Base-by-base conservation (phyloP, 805 yeast genomes). In the Lachancea lanzarotensis region DNA sequence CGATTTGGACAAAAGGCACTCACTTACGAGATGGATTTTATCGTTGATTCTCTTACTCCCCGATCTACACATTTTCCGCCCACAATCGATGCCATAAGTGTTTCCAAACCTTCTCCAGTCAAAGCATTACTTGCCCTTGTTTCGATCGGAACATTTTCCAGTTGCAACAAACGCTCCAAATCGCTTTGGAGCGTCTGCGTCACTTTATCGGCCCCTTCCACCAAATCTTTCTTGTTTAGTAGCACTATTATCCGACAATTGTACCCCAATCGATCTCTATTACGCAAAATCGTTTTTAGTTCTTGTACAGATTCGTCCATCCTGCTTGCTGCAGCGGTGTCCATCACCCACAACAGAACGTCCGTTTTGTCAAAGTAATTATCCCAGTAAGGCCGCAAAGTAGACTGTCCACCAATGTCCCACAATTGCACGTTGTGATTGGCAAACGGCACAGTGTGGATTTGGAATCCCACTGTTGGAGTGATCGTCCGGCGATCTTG, bases 361-460 rank as follows among this genome's bases (percentile, higher is more conserved):
- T 90, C 90, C 0, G 84, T 79, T 54, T 78, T 79, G 52, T 89
- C 96, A 57, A 84, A 90, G 63, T 91, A 90, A 65, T 90, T 91
- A 55, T 85, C 80, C 98, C 98, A 90, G 71, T 89, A 89, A 15
- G 90, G 81, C 38, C 98, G 68, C 35, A 90, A 69, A 1, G 91
- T 75, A 37, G 74, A 67, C 62, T 90, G 98, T 1, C 98, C 98
- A 4, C 98, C 98, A 11, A 90, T 80, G 58, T 87, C 96, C 98
- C 95, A 84, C 26, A 83, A 60, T 51, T 81, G 81, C 42, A 84
- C 58, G 16, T 71, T 72, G 52, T 63, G 73, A 2, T 68, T 72
- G 1, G 62, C 49, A 50, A 69, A 65, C 1, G 61, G 55, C 1
- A 84, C 55, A 1, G 90, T 78, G 40, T 77, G 74, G 50, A 90